Percentiles rank a stretch among this genome's conserved stretches.
phyloP scores from a whole-genome alignment of 2,329 filamentous ascomycete species.

The Stagonosporopsis vannaccii region DNA sequence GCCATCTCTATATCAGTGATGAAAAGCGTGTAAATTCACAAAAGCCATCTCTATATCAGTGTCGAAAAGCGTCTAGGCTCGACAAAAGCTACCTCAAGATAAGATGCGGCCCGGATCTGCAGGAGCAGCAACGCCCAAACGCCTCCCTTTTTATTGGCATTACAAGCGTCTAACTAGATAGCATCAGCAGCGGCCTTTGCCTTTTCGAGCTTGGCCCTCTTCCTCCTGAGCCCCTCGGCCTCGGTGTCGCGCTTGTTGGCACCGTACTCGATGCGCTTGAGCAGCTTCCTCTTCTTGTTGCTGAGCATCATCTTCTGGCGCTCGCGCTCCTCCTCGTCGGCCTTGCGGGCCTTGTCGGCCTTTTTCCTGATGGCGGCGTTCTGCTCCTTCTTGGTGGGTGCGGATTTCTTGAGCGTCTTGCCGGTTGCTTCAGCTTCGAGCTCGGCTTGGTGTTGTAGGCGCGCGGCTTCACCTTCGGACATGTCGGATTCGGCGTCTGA shows the following conservation, averaged over 20 bases:
- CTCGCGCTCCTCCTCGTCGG: conserved; percentile 86
- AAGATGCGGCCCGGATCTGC: not conserved
- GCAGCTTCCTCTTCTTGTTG: conserved; percentile 95
- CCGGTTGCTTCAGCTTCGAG: conserved; percentile 91
- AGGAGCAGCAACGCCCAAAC: conserved; percentile 12
- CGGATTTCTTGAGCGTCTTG: conserved; percentile 52
- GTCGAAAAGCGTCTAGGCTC: not conserved
- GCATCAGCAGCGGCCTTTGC: conserved; percentile 43
- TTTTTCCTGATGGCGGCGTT: conserved; percentile 74
- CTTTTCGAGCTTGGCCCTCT: conserved; percentile 89
- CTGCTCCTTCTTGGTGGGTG: conserved; percentile 59
- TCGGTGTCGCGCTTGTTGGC: conserved; percentile 93
- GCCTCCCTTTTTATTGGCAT: conserved; percentile 13
- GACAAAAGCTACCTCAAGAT: conserved; percentile 1
- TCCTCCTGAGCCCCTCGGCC: conserved; percentile 83
- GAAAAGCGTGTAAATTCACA: no score
- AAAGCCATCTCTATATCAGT: no score
- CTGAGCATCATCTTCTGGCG: conserved; percentile 97
- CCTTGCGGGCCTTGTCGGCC: conserved; percentile 65
- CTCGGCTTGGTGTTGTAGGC: conserved; percentile 81
- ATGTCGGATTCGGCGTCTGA: conserved; percentile 56
- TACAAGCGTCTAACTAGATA: not conserved
- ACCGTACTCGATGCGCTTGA: conserved; percentile 96
- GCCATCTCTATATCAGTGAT: no score
- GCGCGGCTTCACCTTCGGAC: conserved; percentile 65